These are phyloP conservation scores for Syzygium aqueum DNA, from an alignment of 345 rosid species.

Conservation along the genomic window DNA sequence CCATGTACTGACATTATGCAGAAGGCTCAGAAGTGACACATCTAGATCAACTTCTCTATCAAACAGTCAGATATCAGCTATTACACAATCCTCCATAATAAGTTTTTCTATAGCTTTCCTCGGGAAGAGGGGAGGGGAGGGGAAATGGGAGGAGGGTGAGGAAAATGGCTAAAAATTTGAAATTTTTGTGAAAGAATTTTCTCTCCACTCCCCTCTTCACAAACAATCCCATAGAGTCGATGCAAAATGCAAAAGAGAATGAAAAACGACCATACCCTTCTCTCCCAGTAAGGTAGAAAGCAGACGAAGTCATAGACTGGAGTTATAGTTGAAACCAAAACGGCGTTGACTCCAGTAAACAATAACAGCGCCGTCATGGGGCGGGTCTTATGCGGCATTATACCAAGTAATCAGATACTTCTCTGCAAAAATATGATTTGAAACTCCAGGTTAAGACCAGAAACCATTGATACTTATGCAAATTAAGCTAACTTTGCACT, in stretches of 20 bases:
- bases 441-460: background rate
- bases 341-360: constrained; percentile 44
- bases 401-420: background rate
- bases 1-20: background rate
- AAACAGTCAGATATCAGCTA: background rate
- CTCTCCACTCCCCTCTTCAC: background rate
- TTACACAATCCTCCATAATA: background rate
- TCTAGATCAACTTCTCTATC: background rate
- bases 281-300: constrained; percentile 71
- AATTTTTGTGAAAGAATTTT: background rate
- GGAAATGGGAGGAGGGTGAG: background rate
- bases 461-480: background rate
- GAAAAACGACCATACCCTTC: constrained; percentile 35
- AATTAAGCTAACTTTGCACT: background rate
- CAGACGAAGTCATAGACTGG: constrained; percentile 67
- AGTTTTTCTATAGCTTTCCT: background rate
- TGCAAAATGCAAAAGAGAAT: background rate
- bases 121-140: background rate
- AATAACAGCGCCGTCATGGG: constrained; percentile 49
- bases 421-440: background rate
- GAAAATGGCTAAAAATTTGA: background rate
- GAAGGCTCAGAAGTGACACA: background rate
- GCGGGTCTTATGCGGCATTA: constrained; percentile 52
- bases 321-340: constrained; percentile 42
- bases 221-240: background rate